Evolutionary conservation across 1,284 basidiomycete genomes (phyloP), one percentile per base, ranked within the genome.

Genomic region (Uromyces viciae-fabae): DNA sequence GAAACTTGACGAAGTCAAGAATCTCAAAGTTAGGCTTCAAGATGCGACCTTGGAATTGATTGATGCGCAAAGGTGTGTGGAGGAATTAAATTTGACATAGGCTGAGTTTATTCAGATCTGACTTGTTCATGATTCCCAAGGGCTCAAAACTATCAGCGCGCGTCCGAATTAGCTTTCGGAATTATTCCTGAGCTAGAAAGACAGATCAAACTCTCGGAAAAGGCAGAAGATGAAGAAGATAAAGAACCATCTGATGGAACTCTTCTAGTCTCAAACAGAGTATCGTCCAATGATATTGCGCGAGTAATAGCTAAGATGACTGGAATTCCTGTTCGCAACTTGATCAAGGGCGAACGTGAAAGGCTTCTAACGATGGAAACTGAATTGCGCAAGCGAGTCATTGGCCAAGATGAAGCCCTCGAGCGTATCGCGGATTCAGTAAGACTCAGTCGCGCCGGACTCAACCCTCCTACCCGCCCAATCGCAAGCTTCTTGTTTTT

Each of bases 401-500:
- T 97, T 5, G 94, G 95, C 0, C 95, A 98, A 73, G 92, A 94
- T 83, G 90, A 93, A 82, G 92, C 93, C 49, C 89, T 98, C 19
- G 85, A 88, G 1, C 89, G 93, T 8, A 90, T 97, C 83, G 91
- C 92, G 81, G 92, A 96, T 64, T 80, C 78, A 46, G 92, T 98
- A 33, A 90, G 94, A 14, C 92, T 97, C 71, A 95, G 93, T 38
- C 90, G 95, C 64, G 94, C 95, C 0, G 95, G 95, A 0, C 86
- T 98, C 14, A 93, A 95, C 85, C 90, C 92, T 0, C 92, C 93
- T 0, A 93, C 92, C 83, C 88, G 94, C 9, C 95, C 95, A 0
- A 91, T 97, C 9, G 94, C 94, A 1, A 94, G 92, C 0, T 95
- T 97, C 90, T 87, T 98, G 68, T 94, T 98, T 89, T 87, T 95